phyloP scores from a whole-genome alignment of 768 basidiomycete genomes.

The Tephrocybe sp. region DNA sequence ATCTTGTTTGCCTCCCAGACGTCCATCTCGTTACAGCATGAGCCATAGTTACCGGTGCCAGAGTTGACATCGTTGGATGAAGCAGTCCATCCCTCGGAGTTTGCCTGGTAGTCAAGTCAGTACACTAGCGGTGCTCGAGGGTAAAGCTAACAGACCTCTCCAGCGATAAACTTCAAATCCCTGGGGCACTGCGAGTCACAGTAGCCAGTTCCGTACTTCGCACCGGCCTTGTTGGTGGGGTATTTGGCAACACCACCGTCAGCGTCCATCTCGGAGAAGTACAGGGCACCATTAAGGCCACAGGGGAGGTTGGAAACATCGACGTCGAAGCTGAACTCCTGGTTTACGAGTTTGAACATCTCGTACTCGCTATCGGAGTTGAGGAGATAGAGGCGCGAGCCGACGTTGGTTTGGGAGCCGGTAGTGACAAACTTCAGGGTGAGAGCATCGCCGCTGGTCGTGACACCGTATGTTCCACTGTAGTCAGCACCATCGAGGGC shows the following conservation, averaged over 20 bases:
- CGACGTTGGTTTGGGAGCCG: constrained; percentile 34
- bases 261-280: too few relatives aligned
- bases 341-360: too few relatives aligned
- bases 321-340: neutral
- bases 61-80: constrained; percentile 40
- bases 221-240: too few relatives aligned
- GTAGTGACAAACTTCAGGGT: constrained; percentile 49
- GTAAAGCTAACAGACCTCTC: too few relatives aligned
- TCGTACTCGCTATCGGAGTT: neutral
- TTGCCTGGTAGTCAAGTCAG: constrained; percentile 34
- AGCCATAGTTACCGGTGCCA: too few relatives aligned
- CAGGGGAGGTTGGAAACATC: neutral
- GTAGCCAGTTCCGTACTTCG: constrained; percentile 1
- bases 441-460: constrained; percentile 41
- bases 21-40: constrained; percentile 1
- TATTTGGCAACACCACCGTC: too few relatives aligned
- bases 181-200: neutral
- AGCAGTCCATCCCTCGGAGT: constrained; percentile 41
- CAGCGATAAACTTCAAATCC: too few relatives aligned
- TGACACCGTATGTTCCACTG: constrained; percentile 49
- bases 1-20: too few relatives aligned
- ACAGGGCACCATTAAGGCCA: too few relatives aligned
- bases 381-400: constrained; percentile 16
- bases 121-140: neutral
- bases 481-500: constrained; percentile 47